Evolutionary conservation across 2,329 filamentous ascomycete genomes (phyloP), one percentile per base, ranked within the genome.

Genomic region (Fusarium globosum): DNA sequence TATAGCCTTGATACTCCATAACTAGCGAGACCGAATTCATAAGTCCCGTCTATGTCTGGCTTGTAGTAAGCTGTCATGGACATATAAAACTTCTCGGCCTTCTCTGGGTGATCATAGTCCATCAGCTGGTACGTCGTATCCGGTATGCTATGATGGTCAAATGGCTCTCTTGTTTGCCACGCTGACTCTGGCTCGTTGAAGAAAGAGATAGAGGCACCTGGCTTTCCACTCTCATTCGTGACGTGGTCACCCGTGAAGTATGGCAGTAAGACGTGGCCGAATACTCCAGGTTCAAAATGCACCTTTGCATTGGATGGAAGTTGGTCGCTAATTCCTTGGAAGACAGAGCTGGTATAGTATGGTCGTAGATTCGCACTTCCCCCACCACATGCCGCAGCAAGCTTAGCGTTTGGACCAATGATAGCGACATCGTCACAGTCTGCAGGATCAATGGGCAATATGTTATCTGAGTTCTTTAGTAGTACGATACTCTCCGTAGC

Each of bases 381-480:
- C 0, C 81, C 81, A 9, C 81, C 81, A 53, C 77, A 80, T n/a
- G 78, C 78, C 5, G 76, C 75, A 6, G 78, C 62, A 10, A 76
- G 80, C 56, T 85, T 86, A 16, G 87, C 82, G 65, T 89, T 89
- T 12, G 87, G 87, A 7, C 87, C 88, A 65, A 90, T 88, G 23
- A 89, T 83, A 16, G 87, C 84, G 20, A 88, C 80, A 9, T 85
- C 82, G 65, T 85, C 82, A 58, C 43, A 55, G 4, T 70, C 28
- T n/a, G 45, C 6, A 21, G 49, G 10, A 8, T 21, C 20, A 15
- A 89, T 78, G 0, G 91, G 91, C 1, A 93, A 82, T 4, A 89
- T 79, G 21, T 83, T 82, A 10, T 84, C 84, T 30, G 90, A 86
- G 71, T 93, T 93, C 81, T 92, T 92, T 51, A 93, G 82, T 23